Percentiles rank a stretch among this genome's conserved stretches.
These are phyloP conservation scores for Canariomyces notabilis DNA, from an alignment of 2,329 filamentous ascomycete genomes.

Conservation along the genomic window DNA sequence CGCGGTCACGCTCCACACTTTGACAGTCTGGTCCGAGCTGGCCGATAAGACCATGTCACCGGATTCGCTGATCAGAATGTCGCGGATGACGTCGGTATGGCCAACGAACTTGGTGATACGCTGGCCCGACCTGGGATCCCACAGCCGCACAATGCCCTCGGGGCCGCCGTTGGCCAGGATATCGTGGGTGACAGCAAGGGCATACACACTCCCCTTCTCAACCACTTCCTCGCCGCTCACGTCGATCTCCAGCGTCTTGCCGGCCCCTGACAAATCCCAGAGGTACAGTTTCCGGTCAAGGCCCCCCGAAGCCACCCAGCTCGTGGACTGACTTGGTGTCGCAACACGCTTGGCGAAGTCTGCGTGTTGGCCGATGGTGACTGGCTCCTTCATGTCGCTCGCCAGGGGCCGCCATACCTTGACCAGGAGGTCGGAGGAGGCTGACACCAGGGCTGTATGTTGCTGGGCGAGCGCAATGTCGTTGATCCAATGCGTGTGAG, in stretches of 20 bases:
- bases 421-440: slow-evolving; percentile 89
- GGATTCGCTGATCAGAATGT: slow-evolving; percentile 82
- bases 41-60: slow-evolving; percentile 91
- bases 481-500: slow-evolving; percentile 95
- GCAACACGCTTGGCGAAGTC: slow-evolving; percentile 97
- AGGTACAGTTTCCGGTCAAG: slow-evolving; percentile 87
- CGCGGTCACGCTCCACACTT: slow-evolving; percentile 94
- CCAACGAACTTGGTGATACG: slow-evolving; percentile 94
- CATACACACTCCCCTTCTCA: slow-evolving; percentile 94
- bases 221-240: slow-evolving; percentile 74
- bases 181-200: slow-evolving; percentile 71
- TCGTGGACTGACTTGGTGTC: slow-evolving; percentile 56
- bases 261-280: slow-evolving; percentile 87
- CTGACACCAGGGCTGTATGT: slow-evolving; percentile 76
- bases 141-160: slow-evolving; percentile 86
- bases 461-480: slow-evolving; percentile 77
- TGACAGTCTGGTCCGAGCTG: slow-evolving; percentile 94
- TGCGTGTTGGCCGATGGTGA: slow-evolving; percentile 83
- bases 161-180: slow-evolving; percentile 90
- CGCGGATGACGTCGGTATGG: slow-evolving; percentile 89
- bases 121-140: slow-evolving; percentile 85
- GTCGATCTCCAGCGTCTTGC: slow-evolving; percentile 82
- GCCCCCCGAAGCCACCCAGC: slow-evolving; percentile 91
- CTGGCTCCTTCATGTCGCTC: slow-evolving; percentile 60
- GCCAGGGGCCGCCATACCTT: slow-evolving; percentile 82